Evolutionary conservation across 768 basidiomycete genomes (phyloP).

Genomic region (Russula emetica): DNA sequence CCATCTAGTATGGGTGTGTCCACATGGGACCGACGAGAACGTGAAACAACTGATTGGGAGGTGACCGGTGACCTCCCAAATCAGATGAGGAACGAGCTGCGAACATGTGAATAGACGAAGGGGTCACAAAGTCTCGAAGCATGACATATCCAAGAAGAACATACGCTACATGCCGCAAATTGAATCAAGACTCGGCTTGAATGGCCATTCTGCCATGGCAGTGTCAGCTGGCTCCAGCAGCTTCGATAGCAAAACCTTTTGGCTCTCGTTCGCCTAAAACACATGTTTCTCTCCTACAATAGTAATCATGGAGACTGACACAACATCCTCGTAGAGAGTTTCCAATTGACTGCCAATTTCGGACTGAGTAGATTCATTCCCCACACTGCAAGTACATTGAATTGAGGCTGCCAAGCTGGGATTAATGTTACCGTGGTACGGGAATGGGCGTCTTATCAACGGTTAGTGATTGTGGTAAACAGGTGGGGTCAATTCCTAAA

Average conservation of each 20-base stretch:
- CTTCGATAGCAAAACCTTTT: neutral
- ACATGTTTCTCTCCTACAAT: neutral
- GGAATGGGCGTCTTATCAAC: neutral
- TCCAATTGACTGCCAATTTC: neutral
- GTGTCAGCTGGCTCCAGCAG: neutral
- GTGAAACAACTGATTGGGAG: neutral
- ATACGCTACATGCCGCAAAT: neutral
- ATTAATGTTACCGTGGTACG: constrained; percentile 2
- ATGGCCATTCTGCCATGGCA: neutral
- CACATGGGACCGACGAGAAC: too few relatives aligned
- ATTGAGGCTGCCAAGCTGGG: neutral
- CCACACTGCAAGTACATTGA: neutral
- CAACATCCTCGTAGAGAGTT: neutral
- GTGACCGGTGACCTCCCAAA: neutral
- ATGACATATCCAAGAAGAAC: neutral
- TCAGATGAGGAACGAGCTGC: neutral
- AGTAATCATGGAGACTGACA: neutral
- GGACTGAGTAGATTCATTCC: neutral
- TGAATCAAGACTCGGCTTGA: neutral
- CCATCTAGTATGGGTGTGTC: too few relatives aligned
- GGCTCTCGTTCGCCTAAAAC: neutral
- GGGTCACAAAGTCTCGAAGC: too few relatives aligned
- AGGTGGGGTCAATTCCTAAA: constrained; percentile 25
- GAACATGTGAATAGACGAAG: neutral
- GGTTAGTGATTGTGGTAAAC: constrained; percentile 7